These are phyloP conservation scores for Coelastrella sp. DNA, from an alignment of 139 green algal genomes.

Conservation along the genomic window DNA sequence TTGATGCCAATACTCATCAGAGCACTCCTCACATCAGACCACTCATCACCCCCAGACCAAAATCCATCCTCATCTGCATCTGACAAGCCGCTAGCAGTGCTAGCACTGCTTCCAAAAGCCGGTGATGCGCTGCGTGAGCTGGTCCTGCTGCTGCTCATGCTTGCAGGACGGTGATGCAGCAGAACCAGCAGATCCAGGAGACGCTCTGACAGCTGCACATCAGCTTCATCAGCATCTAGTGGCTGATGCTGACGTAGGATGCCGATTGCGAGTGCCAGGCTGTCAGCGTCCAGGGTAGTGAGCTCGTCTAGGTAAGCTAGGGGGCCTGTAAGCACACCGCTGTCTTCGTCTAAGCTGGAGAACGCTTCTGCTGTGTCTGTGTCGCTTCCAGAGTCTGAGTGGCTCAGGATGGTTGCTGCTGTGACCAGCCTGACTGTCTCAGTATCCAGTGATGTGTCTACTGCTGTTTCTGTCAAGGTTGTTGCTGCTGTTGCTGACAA, in stretches of 20 bases:
- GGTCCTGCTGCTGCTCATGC: background rate
- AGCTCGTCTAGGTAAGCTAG: slow-evolving; percentile 24
- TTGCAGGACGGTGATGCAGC: slow-evolving; percentile 6
- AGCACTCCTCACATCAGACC: slow-evolving; percentile 30
- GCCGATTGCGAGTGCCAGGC: slow-evolving; percentile 13
- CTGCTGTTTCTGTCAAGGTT: background rate
- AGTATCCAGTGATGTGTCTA: background rate
- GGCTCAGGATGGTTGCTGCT: slow-evolving; percentile 6
- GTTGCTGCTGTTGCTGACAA: background rate
- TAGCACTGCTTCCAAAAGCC: background rate
- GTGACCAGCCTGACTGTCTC: slow-evolving; percentile 18
- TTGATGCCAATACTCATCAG: slow-evolving; percentile 45
- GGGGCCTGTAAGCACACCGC: background rate
- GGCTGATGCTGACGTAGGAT: slow-evolving; percentile 27
- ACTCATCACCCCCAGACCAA: slow-evolving; percentile 14
- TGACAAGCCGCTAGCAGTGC: background rate
- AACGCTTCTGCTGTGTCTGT: slow-evolving; percentile 15
- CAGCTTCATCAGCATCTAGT: background rate
- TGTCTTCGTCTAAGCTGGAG: background rate
- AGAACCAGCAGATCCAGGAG: slow-evolving; percentile 23
- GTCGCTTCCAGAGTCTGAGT: slow-evolving; percentile 18
- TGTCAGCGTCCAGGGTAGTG: slow-evolving; percentile 1
- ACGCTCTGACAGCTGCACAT: slow-evolving; percentile 18
- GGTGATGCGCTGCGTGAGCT: background rate
- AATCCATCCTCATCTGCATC: background rate